phyloP scores from a whole-genome alignment of 2,329 filamentous ascomycete genomes.

The Aspergillus ochraceoroseus region DNA sequence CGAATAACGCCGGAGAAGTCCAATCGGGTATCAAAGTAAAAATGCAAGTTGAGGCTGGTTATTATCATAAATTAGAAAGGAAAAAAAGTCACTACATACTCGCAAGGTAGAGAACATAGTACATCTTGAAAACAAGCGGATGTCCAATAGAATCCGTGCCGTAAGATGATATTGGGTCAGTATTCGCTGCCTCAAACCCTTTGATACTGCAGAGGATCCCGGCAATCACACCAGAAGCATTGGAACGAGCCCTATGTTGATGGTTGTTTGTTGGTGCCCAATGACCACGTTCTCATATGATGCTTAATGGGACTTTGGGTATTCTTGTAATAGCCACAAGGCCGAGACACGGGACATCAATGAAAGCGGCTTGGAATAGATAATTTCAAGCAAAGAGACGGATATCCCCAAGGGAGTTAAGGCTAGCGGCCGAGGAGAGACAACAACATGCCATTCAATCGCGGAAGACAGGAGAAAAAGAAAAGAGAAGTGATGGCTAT shows the following conservation, averaged over 20 bases:
- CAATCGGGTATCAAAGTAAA: too few species aligned
- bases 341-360: constrained; percentile 7
- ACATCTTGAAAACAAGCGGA: constrained; percentile 33
- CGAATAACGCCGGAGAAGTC: constrained; percentile 1
- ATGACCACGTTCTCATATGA: constrained; percentile 21
- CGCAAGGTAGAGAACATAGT: constrained; percentile 62
- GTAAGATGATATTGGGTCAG: constrained; percentile 21
- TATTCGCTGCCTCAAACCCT: constrained; percentile 23
- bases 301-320: constrained; percentile 11
- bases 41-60: too few species aligned
- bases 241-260: constrained; percentile 17
- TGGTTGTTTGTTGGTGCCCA: constrained; percentile 24
- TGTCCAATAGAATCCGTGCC: constrained; percentile 22
- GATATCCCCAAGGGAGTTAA: constrained; percentile 13
- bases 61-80: too few species aligned
- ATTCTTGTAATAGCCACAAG: constrained; percentile 13
- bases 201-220: constrained; percentile 22
- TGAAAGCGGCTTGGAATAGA: constrained; percentile 14
- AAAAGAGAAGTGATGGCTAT: constrained; percentile 17
- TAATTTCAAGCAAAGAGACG: constrained; percentile 9
- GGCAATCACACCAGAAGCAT: constrained; percentile 18
- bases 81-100: constrained; percentile 55
- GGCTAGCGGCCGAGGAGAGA: constrained; percentile 15
- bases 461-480: constrained; percentile 15
- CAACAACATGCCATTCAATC: constrained; percentile 15